Conservation (phyloP, 208 protist species). For the Crithidia mellificae region DNA sequence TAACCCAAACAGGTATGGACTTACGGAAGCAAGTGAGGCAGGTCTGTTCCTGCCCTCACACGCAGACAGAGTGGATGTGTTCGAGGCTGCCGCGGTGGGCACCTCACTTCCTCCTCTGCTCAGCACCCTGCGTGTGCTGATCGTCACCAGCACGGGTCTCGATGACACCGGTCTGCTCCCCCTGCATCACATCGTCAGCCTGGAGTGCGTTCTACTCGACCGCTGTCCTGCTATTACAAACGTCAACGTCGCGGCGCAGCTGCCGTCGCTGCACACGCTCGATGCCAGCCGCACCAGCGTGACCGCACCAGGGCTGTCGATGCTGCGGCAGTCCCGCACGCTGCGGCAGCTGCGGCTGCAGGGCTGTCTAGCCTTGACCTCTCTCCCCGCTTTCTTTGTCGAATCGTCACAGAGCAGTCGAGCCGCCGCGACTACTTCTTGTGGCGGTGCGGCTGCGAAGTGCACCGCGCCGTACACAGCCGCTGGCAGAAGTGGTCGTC, state of each 20-base stretch:
- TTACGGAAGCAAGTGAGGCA: too few relatives aligned
- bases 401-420: neutral
- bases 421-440: neutral
- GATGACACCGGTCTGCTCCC: conserved; percentile 20
- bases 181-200: conserved; percentile 3
- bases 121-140: conserved; percentile 20
- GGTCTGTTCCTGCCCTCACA: too few relatives aligned
- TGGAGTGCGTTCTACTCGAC: conserved; percentile 26
- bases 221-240: conserved; percentile 21
- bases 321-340: conserved; percentile 26
- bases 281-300: conserved; percentile 44
- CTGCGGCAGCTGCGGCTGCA: conserved; percentile 40
- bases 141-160: conserved; percentile 28
- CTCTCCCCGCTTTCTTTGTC: conserved; percentile 27
- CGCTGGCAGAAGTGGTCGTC: too few relatives aligned
- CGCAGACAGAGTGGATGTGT: too few relatives aligned
- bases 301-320: conserved; percentile 28
- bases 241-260: conserved; percentile 35
- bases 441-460: too few relatives aligned
- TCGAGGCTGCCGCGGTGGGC: too few relatives aligned
- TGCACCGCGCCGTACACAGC: too few relatives aligned
- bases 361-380: conserved; percentile 35
- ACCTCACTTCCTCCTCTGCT: conserved; percentile 22
- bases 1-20: too few relatives aligned
- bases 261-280: conserved; percentile 37